Conservation (phyloP, 352 stramenopile genomes). For the Phytophthora cactorum region DNA sequence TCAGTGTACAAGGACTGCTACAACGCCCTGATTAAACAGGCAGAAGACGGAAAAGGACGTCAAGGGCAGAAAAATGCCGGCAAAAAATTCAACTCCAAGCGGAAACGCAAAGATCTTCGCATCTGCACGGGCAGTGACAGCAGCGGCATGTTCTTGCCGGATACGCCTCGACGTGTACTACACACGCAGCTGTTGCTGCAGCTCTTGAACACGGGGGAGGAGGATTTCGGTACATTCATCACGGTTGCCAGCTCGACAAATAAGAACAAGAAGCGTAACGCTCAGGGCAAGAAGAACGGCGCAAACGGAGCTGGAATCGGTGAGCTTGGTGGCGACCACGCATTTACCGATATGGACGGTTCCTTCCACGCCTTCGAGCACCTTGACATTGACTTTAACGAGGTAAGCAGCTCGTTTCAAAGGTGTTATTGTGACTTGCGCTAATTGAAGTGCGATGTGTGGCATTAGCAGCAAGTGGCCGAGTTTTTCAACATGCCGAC, state of each 20-base stretch:
- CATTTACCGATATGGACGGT: slow-evolving; percentile 64
- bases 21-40: slow-evolving; percentile 68
- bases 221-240: slow-evolving; percentile 39
- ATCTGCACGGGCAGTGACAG: slow-evolving; percentile 71
- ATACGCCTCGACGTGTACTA: slow-evolving; percentile 73
- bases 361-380: slow-evolving; percentile 83
- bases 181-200: slow-evolving; percentile 86
- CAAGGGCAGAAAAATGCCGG: slow-evolving; percentile 23
- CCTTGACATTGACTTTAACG: slow-evolving; percentile 89
- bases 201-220: slow-evolving; percentile 66
- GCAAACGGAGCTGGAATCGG: slow-evolving; percentile 2
- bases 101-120: slow-evolving; percentile 85
- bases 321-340: slow-evolving; percentile 25
- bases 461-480: slow-evolving; percentile 66
- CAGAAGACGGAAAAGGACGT: slow-evolving; percentile 39
- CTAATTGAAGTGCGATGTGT: slow-evolving; percentile 9
- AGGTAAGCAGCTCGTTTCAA: slow-evolving; percentile 37
- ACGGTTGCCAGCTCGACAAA: slow-evolving; percentile 38
- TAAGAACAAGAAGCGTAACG: slow-evolving; percentile 72
- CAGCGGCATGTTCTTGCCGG: slow-evolving; percentile 77
- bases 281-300: slow-evolving; percentile 34
- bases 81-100: slow-evolving; percentile 77
- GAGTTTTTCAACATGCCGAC: slow-evolving; percentile 86
- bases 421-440: slow-evolving; percentile 1
- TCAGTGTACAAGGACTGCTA: slow-evolving; percentile 83